Percentiles rank a stretch among this genome's conserved stretches.
Evolutionary conservation across 768 basidiomycete species (phyloP).

Genomic region (Serpula lacrymans): DNA sequence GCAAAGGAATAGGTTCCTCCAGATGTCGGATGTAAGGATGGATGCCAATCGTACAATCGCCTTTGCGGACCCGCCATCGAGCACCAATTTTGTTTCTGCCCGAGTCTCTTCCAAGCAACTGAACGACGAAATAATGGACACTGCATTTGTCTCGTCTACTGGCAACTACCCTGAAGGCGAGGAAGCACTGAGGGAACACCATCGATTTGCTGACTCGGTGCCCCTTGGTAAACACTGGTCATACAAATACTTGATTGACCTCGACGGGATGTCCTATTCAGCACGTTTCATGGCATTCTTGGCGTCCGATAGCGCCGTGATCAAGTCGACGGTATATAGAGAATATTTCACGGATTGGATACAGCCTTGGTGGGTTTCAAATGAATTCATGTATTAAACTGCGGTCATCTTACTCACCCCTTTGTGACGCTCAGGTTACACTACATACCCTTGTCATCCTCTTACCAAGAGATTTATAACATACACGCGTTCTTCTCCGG

Average conservation of each 20-base stretch:
- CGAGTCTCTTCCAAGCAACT: constrained; percentile 55
- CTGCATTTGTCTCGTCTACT: constrained; percentile 78
- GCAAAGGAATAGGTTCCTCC: constrained; percentile 53
- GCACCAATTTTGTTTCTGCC: constrained; percentile 57
- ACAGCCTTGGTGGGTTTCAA: constrained; percentile 69
- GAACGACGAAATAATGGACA: constrained; percentile 83
- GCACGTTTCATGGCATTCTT: constrained; percentile 84
- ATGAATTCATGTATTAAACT: neutral
- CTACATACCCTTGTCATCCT: constrained; percentile 86
- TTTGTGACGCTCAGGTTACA: constrained; percentile 63
- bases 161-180: constrained; percentile 78
- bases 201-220: constrained; percentile 73
- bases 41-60: constrained; percentile 57
- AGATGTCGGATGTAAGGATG: constrained; percentile 60
- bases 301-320: constrained; percentile 82
- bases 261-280: constrained; percentile 96
- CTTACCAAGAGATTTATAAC: constrained; percentile 92
- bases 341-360: constrained; percentile 93
- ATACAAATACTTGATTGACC: constrained; percentile 88
- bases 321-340: constrained; percentile 89
- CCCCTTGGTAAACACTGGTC: constrained; percentile 86
- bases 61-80: constrained; percentile 63
- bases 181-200: constrained; percentile 54
- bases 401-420: constrained; percentile 18
- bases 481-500: constrained; percentile 93